These are phyloP conservation scores for Mortierella sp. DNA, from an alignment of 371 early-diverging fungal genomes.

Conservation along the genomic window DNA sequence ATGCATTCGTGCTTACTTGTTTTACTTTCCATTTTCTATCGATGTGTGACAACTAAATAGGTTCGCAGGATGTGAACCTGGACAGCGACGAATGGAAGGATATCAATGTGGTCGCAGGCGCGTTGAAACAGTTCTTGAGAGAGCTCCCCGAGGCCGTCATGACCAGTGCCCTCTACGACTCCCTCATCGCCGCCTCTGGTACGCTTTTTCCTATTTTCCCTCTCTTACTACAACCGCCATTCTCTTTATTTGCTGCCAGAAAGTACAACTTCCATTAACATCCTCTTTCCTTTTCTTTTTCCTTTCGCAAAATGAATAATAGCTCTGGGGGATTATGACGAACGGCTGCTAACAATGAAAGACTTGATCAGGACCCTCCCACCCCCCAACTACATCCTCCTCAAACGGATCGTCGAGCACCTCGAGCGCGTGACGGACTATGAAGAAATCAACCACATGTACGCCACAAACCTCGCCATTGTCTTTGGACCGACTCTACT, in stretches of 20 bases:
- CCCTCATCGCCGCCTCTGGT: constrained; percentile 89
- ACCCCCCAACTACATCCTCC: constrained; percentile 73
- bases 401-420: constrained; percentile 84
- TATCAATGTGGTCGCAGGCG: constrained; percentile 91
- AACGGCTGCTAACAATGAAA: constrained; percentile 83
- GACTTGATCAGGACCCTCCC: constrained; percentile 80
- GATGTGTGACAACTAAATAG: constrained; percentile 6
- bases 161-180: constrained; percentile 85
- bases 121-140: constrained; percentile 93
- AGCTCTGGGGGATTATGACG: constrained; percentile 84
- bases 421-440: constrained; percentile 87
- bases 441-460: constrained; percentile 90
- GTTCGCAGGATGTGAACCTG: constrained; percentile 70
- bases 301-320: background rate
- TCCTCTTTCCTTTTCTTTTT: background rate
- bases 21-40: background rate
- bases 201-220: constrained; percentile 22
- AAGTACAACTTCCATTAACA: background rate
- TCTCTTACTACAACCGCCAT: background rate
- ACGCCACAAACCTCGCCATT: constrained; percentile 87
- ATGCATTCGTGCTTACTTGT: no score
- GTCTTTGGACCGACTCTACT: constrained; percentile 90
- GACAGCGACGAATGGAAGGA: constrained; percentile 79
- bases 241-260: no score
- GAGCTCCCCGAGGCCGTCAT: constrained; percentile 95